A percentile compares a stretch with the other conserved stretches of the same genome.
These are phyloP conservation scores for Globisporangium irregulare DNA, from an alignment of 352 stramenopile species.

Conservation along the genomic window DNA sequence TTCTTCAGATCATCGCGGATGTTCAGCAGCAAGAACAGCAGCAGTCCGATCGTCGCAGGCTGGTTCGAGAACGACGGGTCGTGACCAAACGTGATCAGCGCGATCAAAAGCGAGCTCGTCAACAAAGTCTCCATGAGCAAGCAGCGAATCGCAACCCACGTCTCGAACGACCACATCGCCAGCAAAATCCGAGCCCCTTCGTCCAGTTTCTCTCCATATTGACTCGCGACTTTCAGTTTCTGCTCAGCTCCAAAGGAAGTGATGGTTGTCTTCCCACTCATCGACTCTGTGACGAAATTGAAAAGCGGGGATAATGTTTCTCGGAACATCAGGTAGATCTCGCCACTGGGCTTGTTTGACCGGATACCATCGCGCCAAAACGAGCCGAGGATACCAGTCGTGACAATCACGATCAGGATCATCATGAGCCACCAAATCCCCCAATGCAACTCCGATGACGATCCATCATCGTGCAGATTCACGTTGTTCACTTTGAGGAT, in stretches of 20 bases:
- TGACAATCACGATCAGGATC: slow-evolving; percentile 24
- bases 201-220: slow-evolving; percentile 35
- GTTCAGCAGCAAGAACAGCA: slow-evolving; percentile 45
- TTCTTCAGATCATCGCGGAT: slow-evolving; percentile 24
- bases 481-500: slow-evolving; percentile 22
- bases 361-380: slow-evolving; percentile 30
- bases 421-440: slow-evolving; percentile 27
- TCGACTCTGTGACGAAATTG: slow-evolving; percentile 41
- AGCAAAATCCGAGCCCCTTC: slow-evolving; percentile 30
- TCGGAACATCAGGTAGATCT: slow-evolving; percentile 35
- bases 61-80: slow-evolving; percentile 13
- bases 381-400: slow-evolving; percentile 18
- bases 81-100: slow-evolving; percentile 31
- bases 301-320: slow-evolving; percentile 34
- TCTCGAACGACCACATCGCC: slow-evolving; percentile 35
- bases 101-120: slow-evolving; percentile 33
- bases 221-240: slow-evolving; percentile 24
- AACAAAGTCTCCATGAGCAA: slow-evolving; percentile 33
- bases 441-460: not conserved
- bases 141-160: slow-evolving; percentile 29
- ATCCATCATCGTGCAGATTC: not conserved
- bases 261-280: slow-evolving; percentile 34
- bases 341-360: slow-evolving; percentile 29
- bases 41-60: slow-evolving; percentile 29
- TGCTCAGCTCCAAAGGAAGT: slow-evolving; percentile 34